Evolutionary conservation across 108 stramenopile species (phyloP), one percentile per base, ranked within the genome.

Genomic region (Fragilaria crotonensis): DNA sequence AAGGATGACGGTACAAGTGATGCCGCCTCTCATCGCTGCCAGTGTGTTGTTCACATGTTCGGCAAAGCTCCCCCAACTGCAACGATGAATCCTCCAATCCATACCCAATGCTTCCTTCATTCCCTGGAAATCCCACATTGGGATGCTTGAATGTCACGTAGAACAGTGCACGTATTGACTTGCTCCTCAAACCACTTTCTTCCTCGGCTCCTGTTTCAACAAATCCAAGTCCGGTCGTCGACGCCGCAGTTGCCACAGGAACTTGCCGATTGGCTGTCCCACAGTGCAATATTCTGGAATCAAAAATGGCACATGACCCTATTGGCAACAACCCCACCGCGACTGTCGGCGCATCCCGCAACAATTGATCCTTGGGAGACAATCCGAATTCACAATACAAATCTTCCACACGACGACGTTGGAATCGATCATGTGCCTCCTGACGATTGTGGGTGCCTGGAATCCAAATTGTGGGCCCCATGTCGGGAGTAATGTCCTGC

Each of bases 261-360:
- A 21, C n/a, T 3, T 25, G 49, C 5, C 14, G n/a, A 27, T 93
- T 93, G 60, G 85, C 84, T 21, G 75, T 68, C 0, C 91, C 87
- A 51, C 79, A 80, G 52, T 93, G 92, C 22, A 93, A 57, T 1
- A 71, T 22, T 28, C 92, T 64, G 0, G 85, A 87, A 73, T 93
- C 88, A 55, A 84, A 93, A 29, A 89, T 74, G 29, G 60, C 83
- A 70, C 84, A 87, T 52, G 62, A 75, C 30, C 88, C 92, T 53
- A 81, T 83, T 32, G 77, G 67, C 29, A 93, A 57, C n/a, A 72
- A 30, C 1, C 84, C 83, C 62, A 87, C 48, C n/a, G 78, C 76
- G 14, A 62, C 56, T 0, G 66, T 55, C 11, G 66, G 66, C 45
- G 47, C 52, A 25, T 44, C 67, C 27, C 33, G 45, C 17, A 77